phyloP scores from a whole-genome alignment of 768 basidiomycete genomes.

The Agrocybe pediades region DNA sequence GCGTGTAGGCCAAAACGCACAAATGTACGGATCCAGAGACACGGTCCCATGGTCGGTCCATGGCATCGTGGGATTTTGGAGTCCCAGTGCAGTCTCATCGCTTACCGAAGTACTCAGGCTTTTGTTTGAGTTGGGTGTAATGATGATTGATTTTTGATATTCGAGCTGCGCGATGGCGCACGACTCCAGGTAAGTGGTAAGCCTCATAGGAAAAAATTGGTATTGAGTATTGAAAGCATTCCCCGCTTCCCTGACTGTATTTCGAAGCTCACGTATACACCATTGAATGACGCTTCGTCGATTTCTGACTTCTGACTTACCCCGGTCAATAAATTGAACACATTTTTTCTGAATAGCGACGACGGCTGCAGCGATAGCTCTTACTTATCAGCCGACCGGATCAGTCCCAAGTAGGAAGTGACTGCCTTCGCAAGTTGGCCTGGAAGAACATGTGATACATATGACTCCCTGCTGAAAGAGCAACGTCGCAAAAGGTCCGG shows the following conservation, averaged over 20 bases:
- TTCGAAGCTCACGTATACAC: too few species aligned
- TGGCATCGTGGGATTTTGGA: not conserved
- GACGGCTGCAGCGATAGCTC: not conserved
- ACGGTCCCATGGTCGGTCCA: not conserved
- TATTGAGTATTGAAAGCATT: too few species aligned
- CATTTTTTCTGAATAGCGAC: not conserved
- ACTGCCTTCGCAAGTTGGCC: not conserved
- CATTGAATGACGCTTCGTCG: not conserved
- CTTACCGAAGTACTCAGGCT: not conserved
- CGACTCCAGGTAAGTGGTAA: too few species aligned
- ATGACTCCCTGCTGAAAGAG: slow-evolving; percentile 11
- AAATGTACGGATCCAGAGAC: not conserved
- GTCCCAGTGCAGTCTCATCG: not conserved
- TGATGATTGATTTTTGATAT: too few species aligned
- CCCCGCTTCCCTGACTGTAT: too few species aligned
- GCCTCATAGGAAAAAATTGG: too few species aligned
- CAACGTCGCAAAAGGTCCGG: slow-evolving; percentile 21
- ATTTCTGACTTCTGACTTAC: not conserved
- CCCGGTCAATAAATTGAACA: not conserved
- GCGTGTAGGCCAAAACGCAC: not conserved
- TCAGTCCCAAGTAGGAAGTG: slow-evolving; percentile 5
- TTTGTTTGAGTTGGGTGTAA: too few species aligned
- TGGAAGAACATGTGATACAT: slow-evolving; percentile 14
- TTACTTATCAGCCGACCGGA: slow-evolving; percentile 1
- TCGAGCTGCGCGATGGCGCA: too few species aligned